phyloP scores from a whole-genome alignment of 129 eudicot species.

The Pulicaria dysenterica region DNA sequence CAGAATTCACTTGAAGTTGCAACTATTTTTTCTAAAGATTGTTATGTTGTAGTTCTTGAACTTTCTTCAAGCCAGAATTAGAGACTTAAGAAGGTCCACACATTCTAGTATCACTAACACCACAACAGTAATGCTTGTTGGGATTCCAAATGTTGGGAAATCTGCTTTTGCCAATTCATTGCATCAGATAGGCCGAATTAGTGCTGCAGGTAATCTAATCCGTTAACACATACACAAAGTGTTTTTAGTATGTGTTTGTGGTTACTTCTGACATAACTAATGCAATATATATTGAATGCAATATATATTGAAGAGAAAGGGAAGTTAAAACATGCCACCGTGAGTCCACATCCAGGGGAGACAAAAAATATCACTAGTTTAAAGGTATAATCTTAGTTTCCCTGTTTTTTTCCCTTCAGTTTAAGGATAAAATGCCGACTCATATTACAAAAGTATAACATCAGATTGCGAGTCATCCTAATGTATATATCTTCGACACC shows the following conservation, averaged over 20 bases:
- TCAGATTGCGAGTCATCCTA: conserved; percentile 93
- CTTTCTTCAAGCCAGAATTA: conserved; percentile 68
- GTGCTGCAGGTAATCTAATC: conserved; percentile 63
- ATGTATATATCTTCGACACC: conserved; percentile 74
- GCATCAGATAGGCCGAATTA: conserved; percentile 83
- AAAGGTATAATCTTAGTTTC: conserved; percentile 49
- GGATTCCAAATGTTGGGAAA: conserved; percentile 90
- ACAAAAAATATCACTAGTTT: conserved; percentile 69
- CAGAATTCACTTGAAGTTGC: conserved; percentile 3
- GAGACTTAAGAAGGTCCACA: conserved; percentile 55
- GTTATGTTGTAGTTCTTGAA: conserved; percentile 57
- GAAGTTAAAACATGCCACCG: conserved; percentile 68
- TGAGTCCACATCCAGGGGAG: conserved; percentile 82
- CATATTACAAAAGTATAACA: conserved; percentile 15
- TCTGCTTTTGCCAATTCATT: conserved; percentile 84
- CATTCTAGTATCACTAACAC: conserved; percentile 42
- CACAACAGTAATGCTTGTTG: conserved; percentile 72
- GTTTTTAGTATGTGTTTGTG: conserved; percentile 6
- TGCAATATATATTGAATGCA: no score
- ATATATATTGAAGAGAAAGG: conserved; percentile 76
- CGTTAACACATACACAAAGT: background rate
- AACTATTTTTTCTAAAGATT: conserved; percentile 5
- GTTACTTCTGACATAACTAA: conserved; percentile 11
- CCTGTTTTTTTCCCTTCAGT: background rate
- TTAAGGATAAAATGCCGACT: background rate